Evolutionary conservation across 2,329 filamentous ascomycete species (phyloP), one percentile per base, ranked within the genome.

Genomic region (Macrophomina pseudophaseolina): DNA sequence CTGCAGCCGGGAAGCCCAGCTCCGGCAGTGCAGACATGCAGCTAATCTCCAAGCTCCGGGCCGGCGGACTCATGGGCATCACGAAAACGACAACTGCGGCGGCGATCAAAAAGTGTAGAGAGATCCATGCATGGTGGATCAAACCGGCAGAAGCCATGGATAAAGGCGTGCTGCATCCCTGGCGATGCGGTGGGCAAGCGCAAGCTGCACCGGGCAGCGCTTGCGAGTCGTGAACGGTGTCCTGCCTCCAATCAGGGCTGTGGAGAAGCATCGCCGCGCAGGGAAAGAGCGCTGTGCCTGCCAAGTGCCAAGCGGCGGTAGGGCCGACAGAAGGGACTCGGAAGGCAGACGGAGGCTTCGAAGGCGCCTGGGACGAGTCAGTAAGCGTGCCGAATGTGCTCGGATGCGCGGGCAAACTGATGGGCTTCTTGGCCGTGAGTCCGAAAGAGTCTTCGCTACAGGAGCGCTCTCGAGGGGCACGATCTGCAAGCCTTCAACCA

Each of bases 251-350:
- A 44, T 44, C 42, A 44, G 42, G 38, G 38, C 38, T 8, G 14
- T 9, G 7, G 38, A 8, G 38, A 40, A n/a, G 16, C 11, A 2
- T 2, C 9, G 42, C 42, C 12, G 42, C 16, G 42, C 42, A 16
- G 7, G 5, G 16, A 44, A 44, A 14, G 16, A 14, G 42, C 23
- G 48, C 14, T 52, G 28, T 52, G 30, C 49, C 28, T 52, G 28
- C 49, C 49, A 52, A 52, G 49, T 33, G 49, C 49, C 28, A 52
- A 52, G 49, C 49, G 16, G 49, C n/a, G 18, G 23, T 54, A 54
- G 51, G 30, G 30, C 51, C 51, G 51, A 38, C 28, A 52, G 28
- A 52, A 52, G 49, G 48, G 48, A 30, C 28, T 9, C 28, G 48
- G 48, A 51, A 51, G 28, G 9, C 42, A 52, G 49, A 23, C 14